Evolutionary conservation across 805 yeast genomes (phyloP), one percentile per base, ranked within the genome.

Genomic region (Grigorovia humatica): DNA sequence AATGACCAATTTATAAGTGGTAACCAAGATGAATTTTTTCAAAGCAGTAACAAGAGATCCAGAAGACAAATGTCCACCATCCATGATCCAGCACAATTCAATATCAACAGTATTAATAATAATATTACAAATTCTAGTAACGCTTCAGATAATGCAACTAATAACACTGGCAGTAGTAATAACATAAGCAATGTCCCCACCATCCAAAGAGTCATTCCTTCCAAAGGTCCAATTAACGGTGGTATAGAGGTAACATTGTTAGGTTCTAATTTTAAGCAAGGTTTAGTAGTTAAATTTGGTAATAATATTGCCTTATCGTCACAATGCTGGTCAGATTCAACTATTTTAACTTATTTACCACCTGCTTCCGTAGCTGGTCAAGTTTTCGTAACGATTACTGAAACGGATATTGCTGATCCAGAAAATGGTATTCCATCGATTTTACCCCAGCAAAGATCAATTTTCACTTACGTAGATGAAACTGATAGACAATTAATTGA

Each of bases 321-420:
- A 0, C 96, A 89, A 62, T 90, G 96, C 68, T 93, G 99, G 99
- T 87, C 95, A 47, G 93, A 86, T 43, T 78, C 93, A 1, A 93
- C 99, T 0, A 85, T 93, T 50, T 96, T 93, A 2, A 88, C 98
- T 0, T 88, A 86, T 60, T 72, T 93, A 48, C 99, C 99, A 2
- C 97, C 99, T 2, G 87, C 97, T 1, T 70, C 83, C 11, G 80
- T 78, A 52, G 84, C 96, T 0, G 98, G 98, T 0, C 96, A 90
- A 57, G 99, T 93, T 2, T 73, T 86, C 51, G 97, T 93, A 2
- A 78, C 90, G n/a, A 84, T 93, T 57, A 81, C 79, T 51, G 78
- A 76, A 57, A 74, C 74, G 57, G 42, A 38, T 13, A 38, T 38
- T 38, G 27, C 27, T 23, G 42, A 38, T 38, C 15, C 15, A 9